Conservation (phyloP, 768 basidiomycete species). For the Kwoniella botswanensis region DNA sequence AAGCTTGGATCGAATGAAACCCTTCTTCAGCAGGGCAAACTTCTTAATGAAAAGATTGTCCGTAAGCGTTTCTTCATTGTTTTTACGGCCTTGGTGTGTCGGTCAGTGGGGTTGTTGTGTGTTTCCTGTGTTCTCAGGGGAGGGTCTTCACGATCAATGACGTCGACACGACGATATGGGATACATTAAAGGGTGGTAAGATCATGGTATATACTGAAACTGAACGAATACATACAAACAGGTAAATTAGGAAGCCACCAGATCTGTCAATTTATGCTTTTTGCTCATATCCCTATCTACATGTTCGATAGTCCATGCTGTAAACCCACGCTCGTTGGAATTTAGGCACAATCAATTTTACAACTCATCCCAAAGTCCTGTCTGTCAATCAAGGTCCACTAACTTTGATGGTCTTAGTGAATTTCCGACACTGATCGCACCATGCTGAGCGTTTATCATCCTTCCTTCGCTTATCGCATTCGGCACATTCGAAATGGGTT, state of each 20-base stretch:
- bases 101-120: neutral
- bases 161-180: neutral
- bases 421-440: neutral
- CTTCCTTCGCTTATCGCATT: neutral
- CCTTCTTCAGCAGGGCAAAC: neutral
- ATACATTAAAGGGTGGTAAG: neutral
- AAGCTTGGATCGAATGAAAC: neutral
- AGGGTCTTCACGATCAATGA: neutral
- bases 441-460: neutral
- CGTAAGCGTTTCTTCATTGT: neutral
- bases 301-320: too few relatives aligned
- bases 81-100: neutral
- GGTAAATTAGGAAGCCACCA: neutral
- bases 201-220: neutral
- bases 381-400: neutral
- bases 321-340: too few relatives aligned
- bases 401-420: neutral
- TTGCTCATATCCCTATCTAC: neutral
- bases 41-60: neutral
- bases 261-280: neutral
- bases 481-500: neutral
- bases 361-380: neutral
- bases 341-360: too few relatives aligned
- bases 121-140: neutral
- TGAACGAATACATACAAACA: neutral